These are phyloP conservation scores for Aphanoascus verrucosus DNA, from an alignment of 2,329 filamentous ascomycete genomes.

Conservation along the genomic window DNA sequence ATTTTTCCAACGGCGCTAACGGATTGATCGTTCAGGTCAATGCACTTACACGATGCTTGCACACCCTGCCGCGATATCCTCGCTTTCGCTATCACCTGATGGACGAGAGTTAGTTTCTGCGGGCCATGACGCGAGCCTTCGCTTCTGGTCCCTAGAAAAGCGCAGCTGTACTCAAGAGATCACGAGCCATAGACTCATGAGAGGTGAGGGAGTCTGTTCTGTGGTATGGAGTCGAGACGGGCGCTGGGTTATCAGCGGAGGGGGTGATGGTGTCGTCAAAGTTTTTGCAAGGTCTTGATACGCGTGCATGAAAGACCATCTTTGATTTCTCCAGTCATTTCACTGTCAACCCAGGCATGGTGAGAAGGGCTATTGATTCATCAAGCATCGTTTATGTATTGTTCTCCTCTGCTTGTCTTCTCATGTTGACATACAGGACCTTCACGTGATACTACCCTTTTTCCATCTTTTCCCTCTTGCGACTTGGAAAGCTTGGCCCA, in stretches of 20 bases:
- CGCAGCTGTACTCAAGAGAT: conserved; percentile 91
- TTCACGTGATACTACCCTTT: neutral
- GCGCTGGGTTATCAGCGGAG: conserved; percentile 84
- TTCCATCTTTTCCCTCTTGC: neutral
- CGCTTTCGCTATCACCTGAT: conserved; percentile 82
- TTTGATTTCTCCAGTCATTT: neutral
- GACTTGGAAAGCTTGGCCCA: neutral
- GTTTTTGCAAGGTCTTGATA: conserved; percentile 49
- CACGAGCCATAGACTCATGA: conserved; percentile 83
- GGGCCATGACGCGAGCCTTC: conserved; percentile 86
- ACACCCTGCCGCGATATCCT: conserved; percentile 85
- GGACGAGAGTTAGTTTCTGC: conserved; percentile 90
- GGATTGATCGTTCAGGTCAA: conserved; percentile 55
- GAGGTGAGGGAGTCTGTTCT: conserved; percentile 86
- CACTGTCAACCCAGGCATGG: neutral
- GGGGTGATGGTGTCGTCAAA: conserved; percentile 92
- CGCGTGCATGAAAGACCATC: neutral
- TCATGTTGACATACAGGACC: neutral
- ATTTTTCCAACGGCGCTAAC: conserved; percentile 8
- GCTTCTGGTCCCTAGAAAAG: conserved; percentile 97
- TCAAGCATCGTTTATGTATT: neutral
- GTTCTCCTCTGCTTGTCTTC: neutral
- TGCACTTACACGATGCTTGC: conserved; percentile 98
- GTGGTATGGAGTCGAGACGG: conserved; percentile 96
- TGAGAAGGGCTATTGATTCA: neutral